Evolutionary conservation across 2,329 filamentous ascomycete species (phyloP), one percentile per base, ranked within the genome.

Genomic region (Scytalidium sp.): DNA sequence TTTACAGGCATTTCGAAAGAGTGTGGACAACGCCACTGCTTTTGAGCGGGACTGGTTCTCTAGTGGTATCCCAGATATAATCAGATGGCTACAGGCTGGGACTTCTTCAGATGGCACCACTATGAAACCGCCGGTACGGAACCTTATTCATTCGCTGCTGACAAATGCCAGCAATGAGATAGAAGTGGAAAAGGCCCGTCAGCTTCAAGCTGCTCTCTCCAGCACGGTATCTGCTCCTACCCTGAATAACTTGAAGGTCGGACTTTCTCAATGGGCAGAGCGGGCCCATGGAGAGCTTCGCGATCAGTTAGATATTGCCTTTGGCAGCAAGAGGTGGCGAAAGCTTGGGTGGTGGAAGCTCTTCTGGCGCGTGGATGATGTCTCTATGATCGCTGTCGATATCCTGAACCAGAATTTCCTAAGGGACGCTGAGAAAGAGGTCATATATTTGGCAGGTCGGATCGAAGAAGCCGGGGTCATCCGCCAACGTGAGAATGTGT

Each of bases 321-420:
- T 97, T 59, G 75, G 80, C 0, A 84, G 88, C n/a, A 77, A 73
- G 17, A 77, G 84, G 36, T 97, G 93, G 93, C 80, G 83, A 21
- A 86, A 88, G 55, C 75, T 96, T 3, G 80, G 84, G 15, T 97
- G 93, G 92, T 97, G 90, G 87, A 96, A 96, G 66, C 78, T 97
- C 0, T 91, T 96, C 64, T 96, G 91, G 91, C 84, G 90, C 19
- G 91, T 94, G 20, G 93, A 97, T 64, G 93, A 97, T 61, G 90
- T 97, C 10, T 83, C 84, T 2, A 87, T 93, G 78, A 84, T 96
- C 48, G 85, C 88, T 2, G 82, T 84, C 1, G 88, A 94, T 58
- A 86, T 97, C 52, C 74, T 97, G 3, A 80, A 81, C 52, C 84
- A 85, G 55, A 78, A 81, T 6, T 97, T 95, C 73, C 78, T 99